Conservation (phyloP, 2,329 filamentous ascomycete species). For the Pseudopithomyces chartarum region DNA sequence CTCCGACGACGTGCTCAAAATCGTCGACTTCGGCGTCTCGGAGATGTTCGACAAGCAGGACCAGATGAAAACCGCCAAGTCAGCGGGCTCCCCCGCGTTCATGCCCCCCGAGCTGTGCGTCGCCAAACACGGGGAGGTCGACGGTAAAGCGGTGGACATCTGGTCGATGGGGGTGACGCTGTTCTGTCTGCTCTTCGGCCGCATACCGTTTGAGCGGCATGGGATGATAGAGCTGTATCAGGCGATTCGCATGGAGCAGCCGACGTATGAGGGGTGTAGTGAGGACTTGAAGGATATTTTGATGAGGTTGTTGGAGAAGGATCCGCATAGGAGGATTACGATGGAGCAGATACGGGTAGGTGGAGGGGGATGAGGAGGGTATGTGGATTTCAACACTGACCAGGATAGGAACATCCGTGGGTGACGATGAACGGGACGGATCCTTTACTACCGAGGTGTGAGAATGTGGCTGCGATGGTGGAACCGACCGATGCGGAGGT, state of each 20-base stretch:
- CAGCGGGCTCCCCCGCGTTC: constrained; percentile 92
- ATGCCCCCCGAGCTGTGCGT: constrained; percentile 91
- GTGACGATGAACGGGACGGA: constrained; percentile 82
- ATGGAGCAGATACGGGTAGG: constrained; percentile 83
- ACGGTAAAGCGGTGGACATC: constrained; percentile 88
- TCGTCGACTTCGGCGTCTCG: constrained; percentile 98
- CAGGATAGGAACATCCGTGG: constrained; percentile 83
- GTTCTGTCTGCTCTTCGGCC: constrained; percentile 88
- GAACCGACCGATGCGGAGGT: constrained; percentile 88
- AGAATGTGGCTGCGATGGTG: constrained; percentile 82
- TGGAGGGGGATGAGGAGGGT: not conserved
- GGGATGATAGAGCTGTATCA: constrained; percentile 87
- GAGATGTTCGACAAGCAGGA: constrained; percentile 94
- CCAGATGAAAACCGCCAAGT: constrained; percentile 90
- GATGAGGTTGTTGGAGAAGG: constrained; percentile 75
- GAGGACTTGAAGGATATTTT: constrained; percentile 77
- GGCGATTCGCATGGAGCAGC: constrained; percentile 75
- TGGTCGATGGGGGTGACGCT: constrained; percentile 98
- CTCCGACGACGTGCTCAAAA: constrained; percentile 89
- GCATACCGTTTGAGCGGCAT: constrained; percentile 80
- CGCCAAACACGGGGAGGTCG: constrained; percentile 82
- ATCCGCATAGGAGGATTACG: constrained; percentile 79
- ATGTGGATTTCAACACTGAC: constrained; percentile 15
- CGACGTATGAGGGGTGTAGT: constrained; percentile 66
- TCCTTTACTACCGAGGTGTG: constrained; percentile 76